phyloP scores from a whole-genome alignment of 805 yeast genomes.

The Sugiyamaella lignohabitans region DNA sequence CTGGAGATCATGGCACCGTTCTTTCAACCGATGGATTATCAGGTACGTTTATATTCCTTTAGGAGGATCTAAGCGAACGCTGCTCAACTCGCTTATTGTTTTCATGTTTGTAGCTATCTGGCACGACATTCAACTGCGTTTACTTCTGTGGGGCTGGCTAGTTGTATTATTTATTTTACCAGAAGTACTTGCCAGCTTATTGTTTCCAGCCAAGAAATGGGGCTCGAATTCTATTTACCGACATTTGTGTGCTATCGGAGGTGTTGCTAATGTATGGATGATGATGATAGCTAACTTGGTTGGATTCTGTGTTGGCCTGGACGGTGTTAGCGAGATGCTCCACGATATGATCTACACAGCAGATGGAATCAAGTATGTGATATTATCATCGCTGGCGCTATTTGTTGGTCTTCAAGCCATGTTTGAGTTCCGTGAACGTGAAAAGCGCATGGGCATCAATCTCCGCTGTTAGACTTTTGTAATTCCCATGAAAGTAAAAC shows the following conservation, averaged over 20 bases:
- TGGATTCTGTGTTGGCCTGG: conserved; percentile 90
- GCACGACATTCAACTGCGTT: conserved; percentile 91
- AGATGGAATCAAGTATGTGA: conserved; percentile 51
- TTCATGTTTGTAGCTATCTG: conserved; percentile 95
- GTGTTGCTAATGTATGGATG: conserved; percentile 87
- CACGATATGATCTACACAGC: conserved; percentile 65
- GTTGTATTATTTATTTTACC: conserved; percentile 83
- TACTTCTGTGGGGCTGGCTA: conserved; percentile 94
- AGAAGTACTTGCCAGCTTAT: conserved; percentile 58
- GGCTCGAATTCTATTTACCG: conserved; percentile 61
- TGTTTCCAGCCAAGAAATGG: conserved; percentile 35
- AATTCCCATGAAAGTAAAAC: too few relatives aligned
- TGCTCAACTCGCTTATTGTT: conserved; percentile 73
- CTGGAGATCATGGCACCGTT: conserved; percentile 99
- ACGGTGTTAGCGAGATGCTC: conserved; percentile 66
- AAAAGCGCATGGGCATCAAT: conserved; percentile 74
- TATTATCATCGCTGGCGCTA: conserved; percentile 60
- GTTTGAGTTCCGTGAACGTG: conserved; percentile 88
- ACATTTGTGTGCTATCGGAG: conserved; percentile 79
- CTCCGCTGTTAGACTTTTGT: conserved; percentile 67
- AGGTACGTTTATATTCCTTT: conserved; percentile 86
- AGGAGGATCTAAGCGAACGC: conserved; percentile 71
- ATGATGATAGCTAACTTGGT: conserved; percentile 95
- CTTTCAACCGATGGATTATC: conserved; percentile 83
- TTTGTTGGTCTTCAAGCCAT: conserved; percentile 86